Percentiles rank a stretch among this genome's conserved stretches.
These are phyloP conservation scores for Leavenworthia alabamica DNA, from an alignment of 345 rosid genomes.

Conservation along the genomic window DNA sequence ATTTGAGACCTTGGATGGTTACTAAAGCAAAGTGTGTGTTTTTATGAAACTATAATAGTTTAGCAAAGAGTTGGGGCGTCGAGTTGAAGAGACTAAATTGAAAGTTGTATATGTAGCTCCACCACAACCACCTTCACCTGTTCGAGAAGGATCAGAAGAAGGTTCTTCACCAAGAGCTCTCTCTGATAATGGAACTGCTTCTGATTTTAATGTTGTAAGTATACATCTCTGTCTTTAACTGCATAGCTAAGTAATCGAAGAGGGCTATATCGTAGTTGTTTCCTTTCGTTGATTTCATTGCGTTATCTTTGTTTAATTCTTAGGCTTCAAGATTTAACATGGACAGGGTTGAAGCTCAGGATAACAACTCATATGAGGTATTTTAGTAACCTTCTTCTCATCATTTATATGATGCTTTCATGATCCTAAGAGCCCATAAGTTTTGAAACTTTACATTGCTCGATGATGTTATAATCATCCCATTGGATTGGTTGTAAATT, in stretches of 20 bases:
- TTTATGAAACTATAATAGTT: slow-evolving; percentile 39
- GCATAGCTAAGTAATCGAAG: background rate
- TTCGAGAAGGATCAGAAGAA: slow-evolving; percentile 75
- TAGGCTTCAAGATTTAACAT: slow-evolving; percentile 48
- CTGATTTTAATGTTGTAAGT: slow-evolving; percentile 60
- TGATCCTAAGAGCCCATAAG: no score
- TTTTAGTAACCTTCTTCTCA: background rate
- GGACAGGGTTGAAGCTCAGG: slow-evolving; percentile 44
- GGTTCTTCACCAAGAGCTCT: slow-evolving; percentile 68
- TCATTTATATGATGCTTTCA: no score
- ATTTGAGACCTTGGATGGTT: no score
- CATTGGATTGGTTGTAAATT: background rate
- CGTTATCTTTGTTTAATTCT: slow-evolving; percentile 26
- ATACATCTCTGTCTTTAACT: background rate
- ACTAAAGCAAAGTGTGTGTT: background rate
- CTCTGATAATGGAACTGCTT: slow-evolving; percentile 48
- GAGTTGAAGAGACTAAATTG: slow-evolving; percentile 66
- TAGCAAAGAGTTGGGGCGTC: slow-evolving; percentile 53
- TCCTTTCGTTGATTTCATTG: slow-evolving; percentile 13
- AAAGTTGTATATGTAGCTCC: slow-evolving; percentile 78
- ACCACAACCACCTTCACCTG: slow-evolving; percentile 70
- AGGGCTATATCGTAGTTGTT: background rate
- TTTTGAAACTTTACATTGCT: no score
- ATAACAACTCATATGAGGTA: slow-evolving; percentile 64
- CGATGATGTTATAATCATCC: no score